Base-by-base conservation (phyloP, 73 alveolate species). In the Tetrahymena elliotti region DNA sequence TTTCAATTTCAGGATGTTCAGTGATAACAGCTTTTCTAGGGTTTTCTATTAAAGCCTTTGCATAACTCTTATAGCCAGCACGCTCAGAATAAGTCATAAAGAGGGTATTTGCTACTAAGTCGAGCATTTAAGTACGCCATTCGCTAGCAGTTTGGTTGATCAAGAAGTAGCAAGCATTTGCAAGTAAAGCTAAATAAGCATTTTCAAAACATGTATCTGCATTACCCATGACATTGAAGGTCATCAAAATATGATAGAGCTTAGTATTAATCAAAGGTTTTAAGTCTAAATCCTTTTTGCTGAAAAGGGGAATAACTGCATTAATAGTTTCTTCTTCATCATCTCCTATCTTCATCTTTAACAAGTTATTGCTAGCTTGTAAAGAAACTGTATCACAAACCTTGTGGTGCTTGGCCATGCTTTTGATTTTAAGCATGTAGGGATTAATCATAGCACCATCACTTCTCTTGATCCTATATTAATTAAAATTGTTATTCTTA, bases 121-220 rank as follows among this genome's bases (percentile, higher is more conserved):
- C 95, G 10, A 94, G 68, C 95, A 94, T 84, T 6, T 94, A 84
- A 31, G 68, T 38, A 35, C 93, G 93, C 96, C 96, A 94, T 52
- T 94, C 38, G 31, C 83, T 84, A 0, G 93, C 95, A 12, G 93
- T 93, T 37, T 94, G 39, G 18, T 92, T 83, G 4, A 94, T 84
- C 47, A 94, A 84, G 93, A 40, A 94, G 15, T 84, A 88, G 47
- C 93, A 88, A n/a, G 93, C 52, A 34, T 88, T 94, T 0, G 94
- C 95, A 24, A 94, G 37, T 47, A 94, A 35, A 47, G 95, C 96
- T n/a, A 92, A 84, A 52, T 94, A 94, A 1, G 96, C 96, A 88
- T 39, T 52, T 40, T 84, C 95, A 40, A 94, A 94, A 24, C 95
- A 94, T 2, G 96, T 94, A 84, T 94, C 96, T 33, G 95, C 96